Conservation (phyloP, 495 filamentous ascomycete species). For the Penicillium maclennaniae region DNA sequence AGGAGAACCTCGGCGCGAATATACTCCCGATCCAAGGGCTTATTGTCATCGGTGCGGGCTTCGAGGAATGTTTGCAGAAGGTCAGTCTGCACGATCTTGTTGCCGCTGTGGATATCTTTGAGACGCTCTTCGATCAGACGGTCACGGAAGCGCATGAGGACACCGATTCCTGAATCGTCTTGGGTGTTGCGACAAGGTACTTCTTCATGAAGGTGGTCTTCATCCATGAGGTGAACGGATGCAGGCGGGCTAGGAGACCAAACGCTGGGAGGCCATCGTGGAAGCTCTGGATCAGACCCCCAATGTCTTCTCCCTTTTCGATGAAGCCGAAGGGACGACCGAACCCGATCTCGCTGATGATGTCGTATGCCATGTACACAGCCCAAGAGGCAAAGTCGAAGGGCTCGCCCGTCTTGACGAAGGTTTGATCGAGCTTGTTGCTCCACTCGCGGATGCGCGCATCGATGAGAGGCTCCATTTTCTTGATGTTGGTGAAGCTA, state of each 20-base stretch:
- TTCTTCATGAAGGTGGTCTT: slow-evolving; percentile 52
- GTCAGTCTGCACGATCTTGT: slow-evolving; percentile 24
- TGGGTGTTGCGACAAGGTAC: slow-evolving; percentile 51
- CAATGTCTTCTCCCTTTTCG: slow-evolving; percentile 53
- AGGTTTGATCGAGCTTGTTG: slow-evolving; percentile 37
- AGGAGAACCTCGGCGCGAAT: slow-evolving; percentile 54
- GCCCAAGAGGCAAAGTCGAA: slow-evolving; percentile 53
- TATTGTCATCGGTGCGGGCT: slow-evolving; percentile 42
- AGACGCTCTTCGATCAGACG: slow-evolving; percentile 42
- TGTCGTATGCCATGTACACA: slow-evolving; percentile 58
- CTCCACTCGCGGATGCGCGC: slow-evolving; percentile 42
- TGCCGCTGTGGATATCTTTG: slow-evolving; percentile 24
- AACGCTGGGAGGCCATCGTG: slow-evolving; percentile 48
- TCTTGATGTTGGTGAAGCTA: slow-evolving; percentile 48
- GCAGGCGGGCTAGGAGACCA: slow-evolving; percentile 45
- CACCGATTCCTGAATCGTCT: slow-evolving; percentile 44
- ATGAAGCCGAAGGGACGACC: slow-evolving; percentile 61
- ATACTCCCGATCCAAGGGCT: slow-evolving; percentile 45
- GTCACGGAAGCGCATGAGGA: slow-evolving; percentile 48
- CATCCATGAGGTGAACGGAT: slow-evolving; percentile 51
- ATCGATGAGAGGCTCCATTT: slow-evolving; percentile 53
- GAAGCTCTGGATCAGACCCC: slow-evolving; percentile 51
- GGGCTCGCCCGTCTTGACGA: slow-evolving; percentile 36
- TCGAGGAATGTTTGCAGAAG: slow-evolving; percentile 39
- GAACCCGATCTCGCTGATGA: slow-evolving; percentile 62